phyloP scores from a whole-genome alignment of 1,284 basidiomycete genomes.

The Anthracocystis panici-leucophaei region DNA sequence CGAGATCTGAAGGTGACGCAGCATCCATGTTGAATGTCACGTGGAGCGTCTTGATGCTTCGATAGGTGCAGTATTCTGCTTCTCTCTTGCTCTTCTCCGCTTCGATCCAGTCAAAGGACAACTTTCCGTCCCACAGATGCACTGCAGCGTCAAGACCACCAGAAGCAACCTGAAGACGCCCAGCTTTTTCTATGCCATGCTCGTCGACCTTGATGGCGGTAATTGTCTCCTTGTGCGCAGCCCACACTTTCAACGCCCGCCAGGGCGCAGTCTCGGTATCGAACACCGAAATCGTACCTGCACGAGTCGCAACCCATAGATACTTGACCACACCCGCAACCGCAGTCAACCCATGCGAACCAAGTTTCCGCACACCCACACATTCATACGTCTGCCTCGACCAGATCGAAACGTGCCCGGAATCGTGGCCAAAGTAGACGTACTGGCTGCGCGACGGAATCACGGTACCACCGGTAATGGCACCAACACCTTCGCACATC shows the following conservation, averaged over 20 bases:
- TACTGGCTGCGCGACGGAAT: constrained; percentile 77
- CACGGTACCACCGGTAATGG: constrained; percentile 83
- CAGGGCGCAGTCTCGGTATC: constrained; percentile 76
- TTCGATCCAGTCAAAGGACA: constrained; percentile 88
- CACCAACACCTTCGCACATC: constrained; percentile 77
- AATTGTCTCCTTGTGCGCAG: constrained; percentile 80
- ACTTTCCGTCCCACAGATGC: constrained; percentile 88
- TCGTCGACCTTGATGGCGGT: constrained; percentile 77
- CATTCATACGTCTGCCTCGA: constrained; percentile 50
- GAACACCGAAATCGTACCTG: constrained; percentile 85
- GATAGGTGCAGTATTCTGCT: constrained; percentile 81
- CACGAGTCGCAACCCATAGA: constrained; percentile 86
- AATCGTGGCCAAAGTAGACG: constrained; percentile 93
- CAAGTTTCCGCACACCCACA: constrained; percentile 46
- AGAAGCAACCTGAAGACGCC: constrained; percentile 79
- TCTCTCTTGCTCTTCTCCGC: constrained; percentile 81
- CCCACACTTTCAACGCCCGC: constrained; percentile 89
- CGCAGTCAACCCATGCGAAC: constrained; percentile 54
- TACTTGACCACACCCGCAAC: constrained; percentile 60
- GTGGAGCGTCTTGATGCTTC: constrained; percentile 82
- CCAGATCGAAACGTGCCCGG: constrained; percentile 74
- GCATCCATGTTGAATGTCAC: constrained; percentile 95
- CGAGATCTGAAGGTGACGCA: constrained; percentile 81
- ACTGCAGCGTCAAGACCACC: constrained; percentile 82
- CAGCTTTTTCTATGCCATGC: constrained; percentile 41